Evolutionary conservation across 75 land plant species (phyloP).

Genomic region (Selaginella tamariscina): DNA sequence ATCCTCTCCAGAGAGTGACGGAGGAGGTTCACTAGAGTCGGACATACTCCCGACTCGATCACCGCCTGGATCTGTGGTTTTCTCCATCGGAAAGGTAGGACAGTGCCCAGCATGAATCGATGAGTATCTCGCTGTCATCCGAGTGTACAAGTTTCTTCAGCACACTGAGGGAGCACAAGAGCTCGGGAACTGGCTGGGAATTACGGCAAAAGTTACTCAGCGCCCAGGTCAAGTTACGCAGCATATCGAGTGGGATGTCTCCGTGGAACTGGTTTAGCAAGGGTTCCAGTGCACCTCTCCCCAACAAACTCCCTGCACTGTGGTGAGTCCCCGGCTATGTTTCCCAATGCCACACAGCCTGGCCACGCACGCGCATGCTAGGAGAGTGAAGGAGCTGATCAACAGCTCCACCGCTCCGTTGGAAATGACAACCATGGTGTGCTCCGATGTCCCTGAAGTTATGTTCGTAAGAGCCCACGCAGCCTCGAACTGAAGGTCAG

Average conservation of each 20-base stretch:
- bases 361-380: too few species aligned
- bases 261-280: neutral
- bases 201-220: neutral
- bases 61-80: neutral
- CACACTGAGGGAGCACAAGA: neutral
- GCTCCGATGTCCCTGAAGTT: too few species aligned
- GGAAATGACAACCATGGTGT: too few species aligned
- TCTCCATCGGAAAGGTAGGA: neutral
- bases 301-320: neutral
- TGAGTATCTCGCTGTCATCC: neutral
- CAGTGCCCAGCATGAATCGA: neutral
- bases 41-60: neutral
- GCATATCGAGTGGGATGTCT: neutral
- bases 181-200: neutral
- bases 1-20: too few species aligned
- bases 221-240: neutral
- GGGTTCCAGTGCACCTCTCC: neutral
- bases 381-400: too few species aligned
- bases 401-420: too few species aligned
- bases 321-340: neutral
- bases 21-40: neutral
- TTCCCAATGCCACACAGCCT: neutral
- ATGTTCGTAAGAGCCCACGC: too few species aligned
- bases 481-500: too few species aligned
- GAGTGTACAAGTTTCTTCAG: neutral